Evolutionary conservation across 305 asterid species (phyloP).

Genomic region (Solanum hybrid): DNA sequence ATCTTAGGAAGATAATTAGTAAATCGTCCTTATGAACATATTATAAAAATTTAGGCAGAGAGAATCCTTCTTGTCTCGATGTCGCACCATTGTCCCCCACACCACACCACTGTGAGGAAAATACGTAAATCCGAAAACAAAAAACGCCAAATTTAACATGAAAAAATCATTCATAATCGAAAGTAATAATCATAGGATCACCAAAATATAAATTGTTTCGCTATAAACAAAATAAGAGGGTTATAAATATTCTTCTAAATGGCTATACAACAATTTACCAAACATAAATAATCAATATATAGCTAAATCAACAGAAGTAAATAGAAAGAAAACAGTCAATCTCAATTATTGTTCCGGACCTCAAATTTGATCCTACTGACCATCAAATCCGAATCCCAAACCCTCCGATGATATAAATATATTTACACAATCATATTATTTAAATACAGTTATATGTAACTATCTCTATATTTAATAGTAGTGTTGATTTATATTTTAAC

Average conservation of each 20-base stretch:
- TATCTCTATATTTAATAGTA: not conserved
- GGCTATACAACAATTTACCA: not conserved
- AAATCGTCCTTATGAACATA: not conserved
- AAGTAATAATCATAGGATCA: no score
- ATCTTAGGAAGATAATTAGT: not conserved
- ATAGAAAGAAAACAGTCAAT: no score
- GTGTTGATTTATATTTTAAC: not conserved
- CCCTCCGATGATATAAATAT: not conserved
- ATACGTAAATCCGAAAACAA: not conserved
- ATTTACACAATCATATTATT: not conserved
- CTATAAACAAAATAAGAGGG: no score
- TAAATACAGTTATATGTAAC: not conserved
- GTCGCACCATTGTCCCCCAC: not conserved
- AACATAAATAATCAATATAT: no score
- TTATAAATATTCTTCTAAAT: not conserved
- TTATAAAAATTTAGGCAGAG: not conserved
- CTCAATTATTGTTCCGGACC: not conserved
- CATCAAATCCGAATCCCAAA: not conserved
- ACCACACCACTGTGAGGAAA: not conserved
- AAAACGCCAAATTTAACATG: no score
- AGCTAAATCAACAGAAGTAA: no score
- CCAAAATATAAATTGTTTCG: no score
- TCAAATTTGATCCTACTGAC: no score
- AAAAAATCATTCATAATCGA: fast-evolving
- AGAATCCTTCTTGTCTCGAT: not conserved